Conservation (phyloP, 257 asterid genomes). For the Primulina huaijiensis region DNA sequence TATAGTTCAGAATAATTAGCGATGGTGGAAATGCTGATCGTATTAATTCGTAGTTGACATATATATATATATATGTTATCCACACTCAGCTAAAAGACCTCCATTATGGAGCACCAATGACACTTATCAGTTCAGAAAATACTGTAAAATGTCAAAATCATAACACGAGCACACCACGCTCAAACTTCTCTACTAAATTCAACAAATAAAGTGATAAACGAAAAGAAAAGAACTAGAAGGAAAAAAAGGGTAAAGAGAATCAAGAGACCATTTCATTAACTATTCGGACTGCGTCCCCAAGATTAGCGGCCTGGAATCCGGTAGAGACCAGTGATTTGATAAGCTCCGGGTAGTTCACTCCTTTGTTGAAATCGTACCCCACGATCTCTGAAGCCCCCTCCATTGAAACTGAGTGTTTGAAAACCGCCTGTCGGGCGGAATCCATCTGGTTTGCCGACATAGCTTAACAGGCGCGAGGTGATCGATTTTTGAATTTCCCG, state of each 20-base stretch:
- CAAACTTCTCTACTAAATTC: no score
- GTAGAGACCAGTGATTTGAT: slow-evolving; percentile 69
- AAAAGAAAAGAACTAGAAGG: no score
- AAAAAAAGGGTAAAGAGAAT: not conserved
- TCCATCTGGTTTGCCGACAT: slow-evolving; percentile 38
- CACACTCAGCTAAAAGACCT: no score
- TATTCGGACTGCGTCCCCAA: slow-evolving; percentile 81
- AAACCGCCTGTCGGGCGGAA: slow-evolving; percentile 47
- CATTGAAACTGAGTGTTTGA: slow-evolving; percentile 64
- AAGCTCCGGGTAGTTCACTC: slow-evolving; percentile 63
- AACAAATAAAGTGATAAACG: no score
- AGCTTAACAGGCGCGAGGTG: slow-evolving; percentile 8
- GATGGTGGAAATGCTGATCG: no score
- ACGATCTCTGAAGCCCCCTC: slow-evolving; percentile 47
- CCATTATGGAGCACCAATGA: no score
- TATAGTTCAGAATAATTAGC: not conserved
- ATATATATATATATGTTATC: no score
- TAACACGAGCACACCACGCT: no score
- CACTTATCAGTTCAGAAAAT: no score
- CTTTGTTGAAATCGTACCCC: slow-evolving; percentile 87
- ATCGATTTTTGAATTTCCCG: not conserved
- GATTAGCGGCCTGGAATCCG: slow-evolving; percentile 95
- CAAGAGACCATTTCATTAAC: slow-evolving; percentile 75
- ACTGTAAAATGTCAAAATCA: no score
- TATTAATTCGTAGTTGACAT: no score